phyloP scores from a whole-genome alignment of 768 basidiomycete species.

The Trichaptum fuscoviolaceum region DNA sequence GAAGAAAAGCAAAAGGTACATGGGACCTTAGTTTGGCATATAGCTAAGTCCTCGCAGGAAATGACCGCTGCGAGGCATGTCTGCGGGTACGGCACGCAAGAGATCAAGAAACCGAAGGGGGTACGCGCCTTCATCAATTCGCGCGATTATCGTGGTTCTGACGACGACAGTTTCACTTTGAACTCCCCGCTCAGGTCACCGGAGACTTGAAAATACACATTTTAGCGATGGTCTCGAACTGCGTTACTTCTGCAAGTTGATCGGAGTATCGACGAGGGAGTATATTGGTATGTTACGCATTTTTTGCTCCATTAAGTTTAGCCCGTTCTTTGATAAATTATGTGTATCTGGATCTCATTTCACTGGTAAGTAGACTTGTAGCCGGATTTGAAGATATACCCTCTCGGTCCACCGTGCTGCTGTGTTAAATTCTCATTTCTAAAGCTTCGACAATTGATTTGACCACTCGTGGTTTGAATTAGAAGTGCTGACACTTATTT shows the following conservation, averaged over 20 bases:
- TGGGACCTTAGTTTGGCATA: neutral
- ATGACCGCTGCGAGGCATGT: neutral
- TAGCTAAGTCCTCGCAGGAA: neutral
- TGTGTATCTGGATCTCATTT: neutral
- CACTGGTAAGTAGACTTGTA: neutral
- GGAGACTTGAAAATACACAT: neutral
- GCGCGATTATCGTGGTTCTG: too few species aligned
- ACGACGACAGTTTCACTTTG: neutral
- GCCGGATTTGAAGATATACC: neutral
- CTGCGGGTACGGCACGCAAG: neutral
- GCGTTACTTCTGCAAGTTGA: neutral
- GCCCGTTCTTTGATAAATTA: neutral
- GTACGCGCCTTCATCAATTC: neutral
- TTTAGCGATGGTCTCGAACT: neutral
- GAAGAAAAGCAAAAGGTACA: neutral
- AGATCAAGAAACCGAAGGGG: neutral
- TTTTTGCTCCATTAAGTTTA: neutral
- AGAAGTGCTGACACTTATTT: slow-evolving; percentile 21
- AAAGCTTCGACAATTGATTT: neutral
- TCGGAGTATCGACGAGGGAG: neutral
- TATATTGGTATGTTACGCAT: neutral
- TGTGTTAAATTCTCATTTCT: neutral
- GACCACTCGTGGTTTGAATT: neutral
- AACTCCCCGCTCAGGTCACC: neutral
- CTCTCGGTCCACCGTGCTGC: neutral